Base-by-base conservation (phyloP, 2,329 filamentous ascomycete genomes). In the Claviceps quebecensis region DNA sequence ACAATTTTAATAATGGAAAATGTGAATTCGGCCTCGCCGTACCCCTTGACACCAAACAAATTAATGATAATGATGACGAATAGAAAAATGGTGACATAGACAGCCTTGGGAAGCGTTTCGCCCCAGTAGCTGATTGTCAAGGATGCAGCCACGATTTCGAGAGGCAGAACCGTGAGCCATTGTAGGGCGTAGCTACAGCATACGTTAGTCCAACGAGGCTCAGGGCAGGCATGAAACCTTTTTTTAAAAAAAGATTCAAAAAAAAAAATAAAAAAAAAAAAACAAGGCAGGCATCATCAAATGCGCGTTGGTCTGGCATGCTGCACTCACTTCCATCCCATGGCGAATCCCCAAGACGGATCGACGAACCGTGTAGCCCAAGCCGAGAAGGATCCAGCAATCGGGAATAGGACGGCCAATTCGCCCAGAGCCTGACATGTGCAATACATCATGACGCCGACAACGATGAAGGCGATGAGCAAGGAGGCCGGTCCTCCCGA, bases 341-440 rank as follows among this genome's bases (percentile, higher is more conserved):
- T 94, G 46, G 88, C 87, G 63, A 95, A 95, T 0, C 89, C 89
- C 88, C 88, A 95, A 0, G 90, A 90, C 1, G 90, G 91, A 62
- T 96, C 89, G 17, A 97, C 68, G 61, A 97, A 96, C 17, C 91
- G 81, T 34, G 88, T 95, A 17, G 90, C 93, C 69, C 90, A 96
- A 7, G 88, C 83, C 1, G 88, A 87, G 64, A 96, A 97, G 3
- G 89, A 94, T 52, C 91, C 91, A 22, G 90, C 86, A 23, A 96
- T 85, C 3, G 91, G 91, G 59, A 91, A 96, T 13, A 89, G 70
- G 17, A 96, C 89, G 16, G 90, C 87, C 67, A 97, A 79, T 67
- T 97, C 91, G 56, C 91, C 91, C 26, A 97, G 74, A 0, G 89
- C 88, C 62, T 96, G 90, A 36, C 94, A 86, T 1, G 89, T 95